Base-by-base conservation (phyloP, 2,329 filamentous ascomycete species). In the Tolypocladium amazonense region DNA sequence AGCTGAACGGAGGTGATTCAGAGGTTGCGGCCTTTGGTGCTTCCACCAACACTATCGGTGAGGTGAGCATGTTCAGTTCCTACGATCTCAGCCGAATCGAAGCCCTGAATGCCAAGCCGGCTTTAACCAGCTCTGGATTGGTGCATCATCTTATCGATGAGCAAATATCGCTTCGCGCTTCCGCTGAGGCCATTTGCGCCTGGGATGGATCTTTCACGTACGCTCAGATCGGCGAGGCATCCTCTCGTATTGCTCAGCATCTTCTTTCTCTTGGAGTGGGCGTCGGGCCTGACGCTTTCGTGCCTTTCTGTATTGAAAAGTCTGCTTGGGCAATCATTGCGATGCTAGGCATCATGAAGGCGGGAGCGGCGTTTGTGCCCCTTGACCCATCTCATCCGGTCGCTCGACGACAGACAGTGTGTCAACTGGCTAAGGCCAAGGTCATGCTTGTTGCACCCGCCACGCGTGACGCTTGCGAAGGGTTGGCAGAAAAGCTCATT, bases 321-420 rank as follows among this genome's bases (percentile, higher is more conserved):
- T 67, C 60, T 9, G 27, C 53, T 20, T 64, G 60, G 62, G 62
- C 62, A 27, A 18, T 63, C 1, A 59, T 69, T 1, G 58, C 65
- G 2, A 63, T 67, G 45, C 25, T 70, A n/a, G 68, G 61, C 7
- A 60, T 71, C 15, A 60, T 70, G 33, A 68, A 69, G 50, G 62
- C 66, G 2, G 70, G 69, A 11, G 68, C 62, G 15, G 66, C 39
- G 62, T 65, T 63, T 54, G 63, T 71, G 2, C 57, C 66, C 59
- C 61, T 73, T 27, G 71, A 72, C 56, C 58, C 63, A 4, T 60
- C 61, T 7, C 61, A 64, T 25, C 65, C 65, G 3, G 20, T 18
- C 8, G 57, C 43, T 12, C 60, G 65, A 6, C 47, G 47, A 7
- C 41, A 59, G 12, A 37, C 59, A 8, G 45, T 67, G 18, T 23